Base-by-base conservation (phyloP, 192 early-diverging fungal genomes). In the Backusella tarrabulga region DNA sequence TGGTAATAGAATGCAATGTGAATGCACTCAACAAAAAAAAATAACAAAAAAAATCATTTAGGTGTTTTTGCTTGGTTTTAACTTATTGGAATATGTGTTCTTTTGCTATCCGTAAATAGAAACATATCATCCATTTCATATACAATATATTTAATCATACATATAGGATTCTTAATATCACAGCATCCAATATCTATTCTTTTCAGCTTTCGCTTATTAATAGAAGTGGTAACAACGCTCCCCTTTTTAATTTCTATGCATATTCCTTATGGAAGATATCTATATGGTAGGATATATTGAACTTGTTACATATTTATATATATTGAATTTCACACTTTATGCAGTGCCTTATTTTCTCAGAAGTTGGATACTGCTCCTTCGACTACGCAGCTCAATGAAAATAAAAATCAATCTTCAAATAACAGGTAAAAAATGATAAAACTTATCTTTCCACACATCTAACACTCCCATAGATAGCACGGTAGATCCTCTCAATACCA, bases 291-390 rank as follows among this genome's bases (percentile, higher is more conserved):
- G 38, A 9, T 17, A 54, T 76, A 15, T 12, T 40, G 38, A 40
- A 11, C 38, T 52, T 38, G 0, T 44, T 26, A 7, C 40, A 67
- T n/a, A 41, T 21, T 32, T 32, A n/a, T 11, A 73, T 23, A 85
- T 68, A 12, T 26, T 9, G n/a, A 41, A 23, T 21, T 4, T 38
- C n/a, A 26, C 15, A 3, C 17, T 21, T 15, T 14, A 41, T 34
- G 14, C 32, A 79, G 80, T 92, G 1, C 91, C 91, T 12, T 92
- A 89, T 71, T 92, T 90, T 82, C 70, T 92, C 44, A 75, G 86
- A 36, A 87, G 87, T 34, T 81, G 89, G 77, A 82, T 83, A n/a
- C 81, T 90, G 6, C 80, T 91, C 0, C 80, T 83, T 11, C 86
- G 87, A 19, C 73, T 92, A 0, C 80, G 84, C 35, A 83, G 85